Percentiles rank a stretch among this genome's conserved stretches.
phyloP scores from a whole-genome alignment of 2,329 filamentous ascomycete species.

The Botrytis aclada region DNA sequence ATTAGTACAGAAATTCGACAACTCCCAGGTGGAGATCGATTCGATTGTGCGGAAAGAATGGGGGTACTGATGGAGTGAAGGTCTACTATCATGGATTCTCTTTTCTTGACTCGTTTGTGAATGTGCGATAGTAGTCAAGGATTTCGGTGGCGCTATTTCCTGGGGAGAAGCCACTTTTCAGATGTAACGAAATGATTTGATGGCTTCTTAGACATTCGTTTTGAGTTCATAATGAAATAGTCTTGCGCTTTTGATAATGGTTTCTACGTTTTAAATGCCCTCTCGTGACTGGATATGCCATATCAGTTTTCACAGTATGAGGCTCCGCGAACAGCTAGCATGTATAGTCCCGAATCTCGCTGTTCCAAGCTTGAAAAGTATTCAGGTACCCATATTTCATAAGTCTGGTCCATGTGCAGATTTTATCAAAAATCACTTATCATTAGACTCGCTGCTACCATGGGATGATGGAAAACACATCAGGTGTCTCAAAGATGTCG shows the following conservation, averaged over 20 bases:
- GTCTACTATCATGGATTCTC: not conserved
- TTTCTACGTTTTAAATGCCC: not conserved
- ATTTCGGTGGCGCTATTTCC: not conserved
- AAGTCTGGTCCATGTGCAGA: not conserved
- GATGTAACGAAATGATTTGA: not conserved
- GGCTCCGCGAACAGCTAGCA: not conserved
- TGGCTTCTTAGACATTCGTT: fast-evolving
- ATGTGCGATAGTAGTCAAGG: not conserved
- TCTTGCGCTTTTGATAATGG: not conserved
- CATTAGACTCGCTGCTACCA: too few relatives aligned
- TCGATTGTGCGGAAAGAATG: too few relatives aligned
- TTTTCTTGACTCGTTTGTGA: not conserved
- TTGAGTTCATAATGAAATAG: not conserved
- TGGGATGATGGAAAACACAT: not conserved
- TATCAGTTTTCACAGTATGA: not conserved
- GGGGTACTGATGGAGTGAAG: too few relatives aligned
- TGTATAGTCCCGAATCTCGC: not conserved
- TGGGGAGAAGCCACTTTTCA: not conserved
- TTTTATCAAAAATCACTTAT: not conserved
- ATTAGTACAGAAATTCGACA: not conserved
- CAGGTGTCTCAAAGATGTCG: not conserved
- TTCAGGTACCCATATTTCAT: not conserved
- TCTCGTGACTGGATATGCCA: not conserved
- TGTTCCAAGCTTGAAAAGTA: too few relatives aligned
- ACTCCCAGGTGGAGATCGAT: not conserved